phyloP scores from a whole-genome alignment of 352 stramenopile genomes.

The Blastocystis sp. region DNA sequence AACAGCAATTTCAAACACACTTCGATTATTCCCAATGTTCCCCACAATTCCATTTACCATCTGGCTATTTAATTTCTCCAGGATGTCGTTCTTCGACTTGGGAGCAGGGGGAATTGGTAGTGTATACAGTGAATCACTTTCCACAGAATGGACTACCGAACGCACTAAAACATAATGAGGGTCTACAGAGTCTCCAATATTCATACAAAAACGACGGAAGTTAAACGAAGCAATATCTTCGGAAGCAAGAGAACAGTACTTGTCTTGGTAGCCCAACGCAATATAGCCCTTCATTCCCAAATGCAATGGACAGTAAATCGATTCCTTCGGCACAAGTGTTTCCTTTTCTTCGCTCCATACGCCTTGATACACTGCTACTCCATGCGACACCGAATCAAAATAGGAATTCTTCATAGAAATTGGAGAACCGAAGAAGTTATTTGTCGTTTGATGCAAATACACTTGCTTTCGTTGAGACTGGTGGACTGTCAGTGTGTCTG shows the following conservation, averaged over 20 bases:
- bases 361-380: neutral
- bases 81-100: neutral
- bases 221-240: slow-evolving; percentile 24
- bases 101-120: neutral
- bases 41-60: neutral
- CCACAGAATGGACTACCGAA: neutral
- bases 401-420: neutral
- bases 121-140: neutral
- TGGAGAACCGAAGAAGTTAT: neutral
- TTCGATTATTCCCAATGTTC: neutral
- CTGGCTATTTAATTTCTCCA: neutral
- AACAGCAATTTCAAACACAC: neutral
- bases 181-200: neutral
- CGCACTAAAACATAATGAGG: slow-evolving; percentile 9
- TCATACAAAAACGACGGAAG: neutral
- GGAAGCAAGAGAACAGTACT: neutral
- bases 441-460: neutral
- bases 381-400: neutral
- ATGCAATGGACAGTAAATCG: neutral
- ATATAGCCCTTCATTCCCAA: neutral
- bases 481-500: neutral
- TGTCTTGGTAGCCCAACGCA: neutral
- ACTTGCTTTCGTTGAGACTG: slow-evolving; percentile 28
- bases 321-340: neutral
- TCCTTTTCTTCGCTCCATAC: neutral